Evolutionary conservation across 768 basidiomycete species (phyloP), one percentile per base, ranked within the genome.

Genomic region (Boletales sp.): DNA sequence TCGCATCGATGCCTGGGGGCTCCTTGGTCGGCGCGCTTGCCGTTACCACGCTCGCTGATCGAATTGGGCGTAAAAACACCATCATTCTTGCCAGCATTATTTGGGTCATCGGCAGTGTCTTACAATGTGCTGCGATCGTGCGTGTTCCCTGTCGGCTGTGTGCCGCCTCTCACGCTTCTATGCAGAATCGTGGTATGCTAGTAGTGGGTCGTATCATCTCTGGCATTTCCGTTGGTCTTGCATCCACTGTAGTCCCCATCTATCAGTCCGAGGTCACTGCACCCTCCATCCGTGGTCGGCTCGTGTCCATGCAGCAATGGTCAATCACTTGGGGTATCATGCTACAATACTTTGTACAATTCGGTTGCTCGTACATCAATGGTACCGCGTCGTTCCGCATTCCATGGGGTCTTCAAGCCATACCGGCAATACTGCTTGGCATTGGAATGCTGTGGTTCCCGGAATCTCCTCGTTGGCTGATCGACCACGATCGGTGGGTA

Each of bases 261-360:
- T 87, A 87, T 60, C 86, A 87, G 67, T 83, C 84, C 32, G 84
- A 87, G 68, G 81, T 86, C 57, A 82, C 83, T n/a, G 76, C 81
- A 5, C 85, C 85, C 15, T 64, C 75, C 30, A 86, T 88, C 60
- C 83, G 86, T 60, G 87, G 87, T 30, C 82, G 85, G 24, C 76
- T 88, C 52, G 86, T 89, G 29, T 83, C 87, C 4, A 71, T 87
- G 51, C 86, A 90, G 62, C 87, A 90, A 74, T 88, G 86, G 80
- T 79, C 84, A 3, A 87, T 86, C 60, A 86, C 86, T 0, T 87
- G 87, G 84, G 85, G 85, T 68, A 87, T 13, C 61, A 71, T 86
- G 55, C 66, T 89, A 39, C 86, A 87, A 54, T 83, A 88, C 69
- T 87, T 87, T 64, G 76, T 87, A 53, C 80, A 86, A 57, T 86